These are phyloP conservation scores for Elaphomyces granulatus DNA, from an alignment of 495 filamentous ascomycete genomes.

Conservation along the genomic window DNA sequence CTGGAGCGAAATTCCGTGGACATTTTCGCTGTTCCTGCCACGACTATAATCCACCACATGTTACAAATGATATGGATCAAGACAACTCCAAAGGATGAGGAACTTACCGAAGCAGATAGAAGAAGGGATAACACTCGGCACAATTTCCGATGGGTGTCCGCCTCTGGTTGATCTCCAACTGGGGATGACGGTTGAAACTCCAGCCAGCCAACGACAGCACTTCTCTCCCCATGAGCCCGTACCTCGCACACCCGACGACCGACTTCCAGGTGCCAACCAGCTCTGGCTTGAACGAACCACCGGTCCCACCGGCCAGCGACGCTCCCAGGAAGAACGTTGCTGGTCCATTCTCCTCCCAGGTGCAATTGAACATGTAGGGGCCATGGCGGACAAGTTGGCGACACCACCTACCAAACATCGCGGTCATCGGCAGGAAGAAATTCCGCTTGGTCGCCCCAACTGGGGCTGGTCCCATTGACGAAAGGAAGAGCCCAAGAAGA, in stretches of 20 bases:
- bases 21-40: background rate
- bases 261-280: background rate
- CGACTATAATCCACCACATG: background rate
- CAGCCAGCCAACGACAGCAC: background rate
- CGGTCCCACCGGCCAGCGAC: background rate
- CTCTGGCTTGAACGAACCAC: background rate
- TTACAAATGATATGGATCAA: background rate
- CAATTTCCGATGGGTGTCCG: background rate
- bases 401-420: slow-evolving; percentile 8
- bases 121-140: background rate
- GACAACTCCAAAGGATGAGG: background rate
- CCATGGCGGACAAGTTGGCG: background rate
- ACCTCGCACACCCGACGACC: background rate
- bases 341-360: background rate
- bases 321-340: background rate
- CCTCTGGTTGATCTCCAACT: background rate
- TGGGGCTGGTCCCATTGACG: slow-evolving; percentile 2
- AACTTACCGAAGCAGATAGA: background rate
- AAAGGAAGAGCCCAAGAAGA: slow-evolving; percentile 5
- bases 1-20: background rate
- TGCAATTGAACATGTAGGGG: background rate
- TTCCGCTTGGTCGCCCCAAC: slow-evolving; percentile 3
- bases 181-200: background rate
- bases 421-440: slow-evolving; percentile 6
- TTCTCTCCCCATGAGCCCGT: background rate